A percentile compares a stretch with the other conserved stretches of the same genome.
These are phyloP conservation scores for Macrophomina phaseolina DNA, from an alignment of 2,329 filamentous ascomycete species.

Conservation along the genomic window DNA sequence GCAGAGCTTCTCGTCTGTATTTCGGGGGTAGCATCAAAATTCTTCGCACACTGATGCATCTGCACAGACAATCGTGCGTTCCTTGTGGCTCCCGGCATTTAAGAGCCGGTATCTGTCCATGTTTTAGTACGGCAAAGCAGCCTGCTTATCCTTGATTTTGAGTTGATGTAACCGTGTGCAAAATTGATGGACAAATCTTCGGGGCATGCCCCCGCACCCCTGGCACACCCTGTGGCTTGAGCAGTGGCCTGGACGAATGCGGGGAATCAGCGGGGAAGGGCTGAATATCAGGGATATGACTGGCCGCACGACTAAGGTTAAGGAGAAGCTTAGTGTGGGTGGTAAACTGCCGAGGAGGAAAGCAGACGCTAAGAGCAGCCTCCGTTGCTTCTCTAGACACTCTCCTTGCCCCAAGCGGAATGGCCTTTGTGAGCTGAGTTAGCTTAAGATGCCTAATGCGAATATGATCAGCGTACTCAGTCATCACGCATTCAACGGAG, in stretches of 20 bases:
- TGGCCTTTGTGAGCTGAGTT: neutral
- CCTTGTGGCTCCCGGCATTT: too few species aligned
- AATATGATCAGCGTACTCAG: neutral
- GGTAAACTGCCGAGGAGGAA: neutral
- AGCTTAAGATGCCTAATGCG: neutral
- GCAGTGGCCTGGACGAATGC: neutral
- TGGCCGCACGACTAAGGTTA: neutral
- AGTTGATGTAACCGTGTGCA: neutral
- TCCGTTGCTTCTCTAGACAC: neutral
- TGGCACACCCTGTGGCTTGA: neutral
- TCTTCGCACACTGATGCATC: too few species aligned
- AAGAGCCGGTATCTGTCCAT: too few species aligned
- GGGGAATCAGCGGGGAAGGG: slow-evolving; percentile 2
- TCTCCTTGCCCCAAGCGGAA: neutral
- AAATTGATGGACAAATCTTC: neutral
- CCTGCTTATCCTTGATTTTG: neutral
- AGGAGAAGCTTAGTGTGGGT: neutral
- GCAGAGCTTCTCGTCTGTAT: too few species aligned
- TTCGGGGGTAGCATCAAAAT: too few species aligned
- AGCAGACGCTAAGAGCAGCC: neutral
- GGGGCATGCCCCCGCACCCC: neutral
- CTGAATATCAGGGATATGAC: neutral
- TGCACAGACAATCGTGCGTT: too few species aligned
- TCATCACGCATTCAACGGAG: neutral
- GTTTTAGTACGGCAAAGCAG: too few species aligned